Base-by-base conservation (phyloP, 495 filamentous ascomycete genomes). In the Lasiosphaeria miniovina region DNA sequence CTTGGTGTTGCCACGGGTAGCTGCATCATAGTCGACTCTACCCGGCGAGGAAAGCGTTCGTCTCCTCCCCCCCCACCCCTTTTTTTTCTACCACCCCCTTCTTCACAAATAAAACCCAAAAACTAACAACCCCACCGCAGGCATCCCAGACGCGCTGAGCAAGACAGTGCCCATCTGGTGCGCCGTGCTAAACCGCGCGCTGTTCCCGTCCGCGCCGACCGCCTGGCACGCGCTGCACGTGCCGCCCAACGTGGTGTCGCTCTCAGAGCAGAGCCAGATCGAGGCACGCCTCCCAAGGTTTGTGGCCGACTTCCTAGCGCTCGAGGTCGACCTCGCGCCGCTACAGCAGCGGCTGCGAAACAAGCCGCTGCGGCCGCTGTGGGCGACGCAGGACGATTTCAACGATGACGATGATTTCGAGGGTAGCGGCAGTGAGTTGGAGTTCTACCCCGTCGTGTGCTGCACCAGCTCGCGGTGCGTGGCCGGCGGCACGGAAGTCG, bases 141-240 rank as follows among this genome's bases (percentile, higher is more conserved):
- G 86, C 60, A 94, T 96, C 84, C 92, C 94, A 4, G 94, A 98
- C 75, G 90, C 93, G 24, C 78, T 98, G 8, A 88, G 86, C 61
- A 98, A 97, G 74, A 98, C 94, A 0, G 74, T 98, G 6, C 94
- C 94, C 0, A 92, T 96, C 58, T 98, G 94, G 94, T 90, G 88
- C 69, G 82, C 84, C 46, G 89, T 96, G 11, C 66, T 96, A 59
- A 98, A 98, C 69, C 78, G 81, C 33, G 73, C 85, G n/a, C 72
- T 96, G 17, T 96, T 96, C 70, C 88, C n/a, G n/a, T n/a, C n/a
- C n/a, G n/a, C n/a, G n/a, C n/a, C n/a, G n/a, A n/a, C n/a, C n/a
- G n/a, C n/a, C n/a, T n/a, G 72, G 66, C 65, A 86, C 83, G 60
- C 63, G 5, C 80, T 96, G 3, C 73, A 82, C 60, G 86, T 87